A percentile compares a stretch with the other conserved stretches of the same genome.
phyloP scores from a whole-genome alignment of 257 asterid species.

The Solanum sparsipilum region DNA sequence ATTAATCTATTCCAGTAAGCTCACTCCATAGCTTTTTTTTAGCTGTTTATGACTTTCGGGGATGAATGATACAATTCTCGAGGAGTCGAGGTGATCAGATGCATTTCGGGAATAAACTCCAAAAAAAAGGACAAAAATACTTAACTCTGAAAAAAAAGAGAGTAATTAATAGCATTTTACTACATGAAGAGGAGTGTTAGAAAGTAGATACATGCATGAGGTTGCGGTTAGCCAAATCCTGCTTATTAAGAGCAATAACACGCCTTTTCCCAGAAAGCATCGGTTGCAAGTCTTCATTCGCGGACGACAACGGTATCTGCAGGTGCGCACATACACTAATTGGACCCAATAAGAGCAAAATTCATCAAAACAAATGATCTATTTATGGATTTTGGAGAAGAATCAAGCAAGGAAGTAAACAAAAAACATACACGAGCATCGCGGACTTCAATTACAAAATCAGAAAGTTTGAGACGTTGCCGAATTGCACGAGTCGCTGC shows the following conservation, averaged over 20 bases:
- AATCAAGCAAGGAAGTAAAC: not conserved
- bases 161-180: not conserved
- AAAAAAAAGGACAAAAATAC: too few relatives aligned
- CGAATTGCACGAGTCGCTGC: conserved; percentile 95
- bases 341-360: not conserved
- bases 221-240: conserved; percentile 89
- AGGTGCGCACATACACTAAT: not conserved
- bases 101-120: not conserved
- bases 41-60: not conserved
- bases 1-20: not conserved
- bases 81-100: not conserved
- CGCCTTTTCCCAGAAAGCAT: conserved; percentile 69
- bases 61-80: not conserved
- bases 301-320: conserved; percentile 82
- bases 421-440: conserved; percentile 63
- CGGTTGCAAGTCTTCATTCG: conserved; percentile 76
- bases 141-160: too few relatives aligned
- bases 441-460: conserved; percentile 87
- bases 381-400: not conserved
- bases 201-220: conserved; percentile 58
- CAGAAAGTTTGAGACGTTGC: conserved; percentile 76
- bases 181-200: not conserved
- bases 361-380: not conserved
- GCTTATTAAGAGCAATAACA: conserved; percentile 84
- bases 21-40: not conserved